A percentile compares a stretch with the other conserved stretches of the same genome.
Evolutionary conservation across 176 grass and related monocot species (phyloP).

Genomic region (Oryza officinalis): DNA sequence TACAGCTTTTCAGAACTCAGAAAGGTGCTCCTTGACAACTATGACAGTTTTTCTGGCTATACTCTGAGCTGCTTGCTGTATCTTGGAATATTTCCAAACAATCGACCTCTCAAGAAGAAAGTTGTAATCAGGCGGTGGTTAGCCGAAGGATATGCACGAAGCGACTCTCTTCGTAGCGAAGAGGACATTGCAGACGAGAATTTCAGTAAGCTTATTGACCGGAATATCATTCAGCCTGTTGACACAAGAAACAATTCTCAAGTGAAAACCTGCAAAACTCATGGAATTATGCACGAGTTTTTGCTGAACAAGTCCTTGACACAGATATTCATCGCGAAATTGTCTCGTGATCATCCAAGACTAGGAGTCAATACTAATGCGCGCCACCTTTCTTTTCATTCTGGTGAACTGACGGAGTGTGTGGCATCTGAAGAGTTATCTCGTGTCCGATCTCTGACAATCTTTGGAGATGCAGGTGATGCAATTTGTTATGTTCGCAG

Average conservation of each 20-base stretch:
- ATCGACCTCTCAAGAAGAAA: constrained; percentile 31
- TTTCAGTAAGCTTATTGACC: constrained; percentile 14
- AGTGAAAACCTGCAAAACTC: constrained; percentile 29
- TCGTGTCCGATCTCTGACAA: constrained; percentile 35
- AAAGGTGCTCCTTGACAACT: constrained; percentile 26
- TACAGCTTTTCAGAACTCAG: constrained; percentile 25
- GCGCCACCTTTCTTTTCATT: constrained; percentile 29
- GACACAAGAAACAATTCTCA: constrained; percentile 24
- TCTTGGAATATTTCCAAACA: constrained; percentile 23
- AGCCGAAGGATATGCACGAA: constrained; percentile 42
- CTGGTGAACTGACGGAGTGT: not conserved
- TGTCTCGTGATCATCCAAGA: not conserved
- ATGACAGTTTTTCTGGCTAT: constrained; percentile 18
- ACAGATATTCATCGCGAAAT: not conserved
- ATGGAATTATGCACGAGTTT: constrained; percentile 44
- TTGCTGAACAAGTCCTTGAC: constrained; percentile 32
- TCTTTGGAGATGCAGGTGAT: constrained; percentile 17
- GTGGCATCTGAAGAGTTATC: constrained; percentile 16
- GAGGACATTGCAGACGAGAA: constrained; percentile 33
- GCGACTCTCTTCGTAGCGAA: not conserved
- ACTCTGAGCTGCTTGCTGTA: constrained; percentile 30
- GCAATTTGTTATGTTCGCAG: constrained; percentile 10
- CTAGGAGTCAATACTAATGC: not conserved
- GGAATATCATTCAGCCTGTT: constrained; percentile 19
- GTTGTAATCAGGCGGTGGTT: constrained; percentile 32